These are phyloP conservation scores for Monascus ruber DNA, from an alignment of 2,329 filamentous ascomycete species.

Conservation along the genomic window DNA sequence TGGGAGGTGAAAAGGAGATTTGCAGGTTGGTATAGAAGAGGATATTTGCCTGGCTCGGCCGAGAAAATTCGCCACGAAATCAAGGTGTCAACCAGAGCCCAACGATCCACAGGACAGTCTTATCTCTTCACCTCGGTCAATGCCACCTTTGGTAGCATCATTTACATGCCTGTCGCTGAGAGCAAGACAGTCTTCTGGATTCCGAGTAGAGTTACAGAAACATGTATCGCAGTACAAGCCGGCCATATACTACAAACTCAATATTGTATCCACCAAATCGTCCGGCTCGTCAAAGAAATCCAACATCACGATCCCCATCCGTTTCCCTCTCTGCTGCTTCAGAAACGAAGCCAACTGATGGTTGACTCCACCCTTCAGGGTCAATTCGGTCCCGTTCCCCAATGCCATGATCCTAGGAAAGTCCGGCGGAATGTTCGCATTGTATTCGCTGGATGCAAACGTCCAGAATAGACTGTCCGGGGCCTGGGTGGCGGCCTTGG, in stretches of 20 bases:
- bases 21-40: too few species aligned
- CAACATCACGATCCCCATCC: conserved; percentile 43
- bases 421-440: conserved; percentile 25
- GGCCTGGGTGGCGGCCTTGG: conserved; percentile 23
- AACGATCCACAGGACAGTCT: too few species aligned
- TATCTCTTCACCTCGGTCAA: too few species aligned
- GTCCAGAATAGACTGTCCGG: conserved; percentile 37
- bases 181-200: not conserved
- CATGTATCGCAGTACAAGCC: not conserved
- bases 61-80: too few species aligned
- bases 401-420: conserved; percentile 38
- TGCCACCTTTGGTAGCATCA: not conserved
- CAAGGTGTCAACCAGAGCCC: too few species aligned
- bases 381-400: conserved; percentile 28
- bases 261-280: conserved; percentile 30
- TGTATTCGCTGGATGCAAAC: conserved; percentile 37
- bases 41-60: too few species aligned
- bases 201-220: not conserved
- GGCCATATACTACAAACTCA: conserved; percentile 12
- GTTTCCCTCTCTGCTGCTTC: conserved; percentile 26
- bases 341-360: conserved; percentile 30
- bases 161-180: too few species aligned
- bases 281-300: conserved; percentile 39
- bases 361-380: conserved; percentile 36
- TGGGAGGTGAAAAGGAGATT: too few species aligned